Evolutionary conservation across 164 flowering plant genomes (phyloP), one percentile per base, ranked within the genome.

Genomic region (Paratinospora sagittata): DNA sequence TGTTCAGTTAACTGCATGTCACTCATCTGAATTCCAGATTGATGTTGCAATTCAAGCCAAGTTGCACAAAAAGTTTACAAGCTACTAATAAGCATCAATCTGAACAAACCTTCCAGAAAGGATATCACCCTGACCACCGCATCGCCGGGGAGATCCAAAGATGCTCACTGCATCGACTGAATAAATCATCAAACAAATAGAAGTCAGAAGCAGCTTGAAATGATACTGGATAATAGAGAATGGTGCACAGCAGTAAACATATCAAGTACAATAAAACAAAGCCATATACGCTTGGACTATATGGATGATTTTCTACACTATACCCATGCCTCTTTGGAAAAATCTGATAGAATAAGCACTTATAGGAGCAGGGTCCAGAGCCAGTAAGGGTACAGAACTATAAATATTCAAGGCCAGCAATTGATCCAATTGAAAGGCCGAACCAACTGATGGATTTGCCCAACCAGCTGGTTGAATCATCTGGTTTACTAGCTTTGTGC

Each of bases 101-200:
- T 64, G 36, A 72, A 73, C 78, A 55, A 78, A 85, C 98, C 99
- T 90, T 82, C 97, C 99, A 70, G 99, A 90, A 67, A 96, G 97
- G 72, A 96, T 90, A 83, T 96, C 99, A 75, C 99, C 99, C 81
- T 96, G 99, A 45, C 99, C 99, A 68, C 99, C 99, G 84, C 99
- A 96, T 19, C 99, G 97, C 61, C 99, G 82, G 47, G 99, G 99
- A 78, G 99, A 93, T 74, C 99, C 98, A 80, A 83, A 90, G 65
- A 79, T 76, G 82, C 89, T 87, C 74, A 96, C 98, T 70, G 88
- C 79, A 65, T 83, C 77, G 34, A 88, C 99, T 96, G 84, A 74
- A 80, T 10, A 76, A 72, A 62, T 27, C 72, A 73, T 26, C 52
- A 30, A 62, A 39, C 23, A 16, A 30, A 13, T 9, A 69, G 41